phyloP scores from a whole-genome alignment of 257 asterid genomes.

The Solanum etuberosum region DNA sequence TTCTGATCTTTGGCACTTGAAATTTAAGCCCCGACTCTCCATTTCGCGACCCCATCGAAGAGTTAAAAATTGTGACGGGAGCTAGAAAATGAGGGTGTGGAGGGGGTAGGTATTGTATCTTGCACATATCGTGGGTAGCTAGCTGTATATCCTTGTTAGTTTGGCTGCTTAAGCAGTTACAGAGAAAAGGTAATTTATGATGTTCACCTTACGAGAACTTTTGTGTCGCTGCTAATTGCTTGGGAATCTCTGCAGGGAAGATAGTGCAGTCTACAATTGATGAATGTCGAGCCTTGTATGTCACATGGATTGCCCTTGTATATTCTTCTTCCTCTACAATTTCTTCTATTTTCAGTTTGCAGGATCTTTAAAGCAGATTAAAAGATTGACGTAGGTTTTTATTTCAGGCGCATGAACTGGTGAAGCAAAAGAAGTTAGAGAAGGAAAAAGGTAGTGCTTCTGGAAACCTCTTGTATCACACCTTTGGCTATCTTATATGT shows the following conservation, averaged over 20 bases:
- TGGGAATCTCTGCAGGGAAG: constrained; percentile 65
- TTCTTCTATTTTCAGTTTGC: constrained; percentile 3
- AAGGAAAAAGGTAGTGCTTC: constrained; percentile 54
- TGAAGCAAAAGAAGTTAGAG: constrained; percentile 70
- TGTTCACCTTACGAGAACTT: not conserved
- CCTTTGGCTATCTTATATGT: not conserved
- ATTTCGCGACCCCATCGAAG: not conserved
- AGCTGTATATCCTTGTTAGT: not conserved
- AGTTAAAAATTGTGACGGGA: not conserved
- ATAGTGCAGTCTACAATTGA: constrained; percentile 90
- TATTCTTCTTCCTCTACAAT: not conserved
- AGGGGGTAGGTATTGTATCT: not conserved
- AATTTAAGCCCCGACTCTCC: not conserved
- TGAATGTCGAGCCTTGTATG: constrained; percentile 83
- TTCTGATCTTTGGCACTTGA: not conserved
- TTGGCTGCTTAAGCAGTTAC: not conserved
- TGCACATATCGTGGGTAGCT: not conserved
- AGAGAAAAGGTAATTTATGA: not conserved
- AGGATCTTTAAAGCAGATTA: not conserved
- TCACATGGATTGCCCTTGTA: constrained; percentile 74
- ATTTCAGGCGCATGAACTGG: constrained; percentile 73
- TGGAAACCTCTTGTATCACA: not conserved
- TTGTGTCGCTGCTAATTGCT: not conserved
- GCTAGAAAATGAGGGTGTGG: not conserved
- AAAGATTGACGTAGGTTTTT: constrained; percentile 4